Conservation (phyloP, 1,284 basidiomycete species). For the Ustilago sp. region DNA sequence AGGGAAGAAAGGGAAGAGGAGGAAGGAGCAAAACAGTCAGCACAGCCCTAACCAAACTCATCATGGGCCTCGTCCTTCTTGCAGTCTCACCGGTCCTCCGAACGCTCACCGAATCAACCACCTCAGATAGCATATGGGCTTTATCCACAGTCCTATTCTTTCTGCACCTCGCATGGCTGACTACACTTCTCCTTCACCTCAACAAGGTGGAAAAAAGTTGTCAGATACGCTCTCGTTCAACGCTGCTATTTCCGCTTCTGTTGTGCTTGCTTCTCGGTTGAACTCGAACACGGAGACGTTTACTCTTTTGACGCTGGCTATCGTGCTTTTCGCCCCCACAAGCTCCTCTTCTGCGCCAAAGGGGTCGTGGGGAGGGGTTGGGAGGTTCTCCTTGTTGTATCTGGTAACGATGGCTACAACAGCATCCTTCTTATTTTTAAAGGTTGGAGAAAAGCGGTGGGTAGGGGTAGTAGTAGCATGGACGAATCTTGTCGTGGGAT, state of each 20-base stretch:
- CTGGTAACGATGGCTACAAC: background rate
- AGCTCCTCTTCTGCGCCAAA: background rate
- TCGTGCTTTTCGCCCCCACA: slow-evolving; percentile 52
- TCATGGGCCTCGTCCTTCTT: slow-evolving; percentile 88
- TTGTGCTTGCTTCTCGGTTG: slow-evolving; percentile 92
- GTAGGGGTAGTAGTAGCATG: slow-evolving; percentile 8
- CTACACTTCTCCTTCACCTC: slow-evolving; percentile 70
- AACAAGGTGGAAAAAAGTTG: slow-evolving; percentile 23
- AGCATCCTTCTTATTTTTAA: background rate
- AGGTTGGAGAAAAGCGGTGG: background rate
- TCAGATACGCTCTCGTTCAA: slow-evolving; percentile 84
- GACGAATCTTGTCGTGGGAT: slow-evolving; percentile 22
- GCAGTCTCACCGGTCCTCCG: slow-evolving; percentile 89
- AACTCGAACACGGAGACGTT: slow-evolving; percentile 87
- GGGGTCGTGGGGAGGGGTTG: background rate
- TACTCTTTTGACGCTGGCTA: slow-evolving; percentile 85
- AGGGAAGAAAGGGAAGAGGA: background rate
- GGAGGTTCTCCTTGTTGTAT: slow-evolving; percentile 7
- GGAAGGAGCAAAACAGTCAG: slow-evolving; percentile 6
- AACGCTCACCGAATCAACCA: slow-evolving; percentile 92
- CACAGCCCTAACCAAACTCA: slow-evolving; percentile 52
- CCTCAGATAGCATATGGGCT: slow-evolving; percentile 96
- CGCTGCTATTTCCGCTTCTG: slow-evolving; percentile 90
- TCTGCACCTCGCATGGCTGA: slow-evolving; percentile 77
- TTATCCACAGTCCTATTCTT: slow-evolving; percentile 78